These are phyloP conservation scores for Populus alba DNA, from an alignment of 345 rosid genomes.

Conservation along the genomic window DNA sequence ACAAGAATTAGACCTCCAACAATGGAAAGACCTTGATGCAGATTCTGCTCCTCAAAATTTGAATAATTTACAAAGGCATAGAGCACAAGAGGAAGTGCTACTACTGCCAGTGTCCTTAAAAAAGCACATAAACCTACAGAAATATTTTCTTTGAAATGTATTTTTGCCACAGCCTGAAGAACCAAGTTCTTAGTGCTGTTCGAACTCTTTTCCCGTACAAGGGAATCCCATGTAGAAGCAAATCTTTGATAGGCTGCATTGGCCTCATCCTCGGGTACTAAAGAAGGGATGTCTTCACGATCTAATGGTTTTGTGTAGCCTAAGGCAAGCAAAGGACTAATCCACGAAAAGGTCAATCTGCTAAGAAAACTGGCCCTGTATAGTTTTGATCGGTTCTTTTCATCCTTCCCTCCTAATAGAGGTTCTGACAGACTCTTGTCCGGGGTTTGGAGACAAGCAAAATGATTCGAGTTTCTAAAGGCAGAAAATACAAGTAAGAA, in stretches of 20 bases:
- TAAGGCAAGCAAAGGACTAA: slow-evolving; percentile 25
- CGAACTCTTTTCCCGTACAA: background rate
- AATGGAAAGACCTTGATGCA: slow-evolving; percentile 45
- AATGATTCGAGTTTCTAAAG: slow-evolving; percentile 35
- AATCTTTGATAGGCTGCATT: slow-evolving; percentile 19
- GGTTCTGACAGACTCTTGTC: slow-evolving; percentile 44
- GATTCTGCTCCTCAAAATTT: slow-evolving; percentile 28
- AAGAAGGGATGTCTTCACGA: slow-evolving; percentile 29
- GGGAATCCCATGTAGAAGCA: slow-evolving; percentile 7
- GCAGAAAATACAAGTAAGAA: slow-evolving; percentile 56
- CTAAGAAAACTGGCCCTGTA: slow-evolving; percentile 16
- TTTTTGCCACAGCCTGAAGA: slow-evolving; percentile 5
- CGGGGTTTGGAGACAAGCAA: slow-evolving; percentile 8
- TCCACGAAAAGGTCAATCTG: slow-evolving; percentile 32
- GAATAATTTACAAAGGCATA: slow-evolving; percentile 49
- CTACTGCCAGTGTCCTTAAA: slow-evolving; percentile 24
- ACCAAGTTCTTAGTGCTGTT: slow-evolving; percentile 6
- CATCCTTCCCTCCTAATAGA: slow-evolving; percentile 30
- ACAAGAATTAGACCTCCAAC: slow-evolving; percentile 43
- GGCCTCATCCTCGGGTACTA: slow-evolving; percentile 25
- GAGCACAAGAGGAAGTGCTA: slow-evolving; percentile 29
- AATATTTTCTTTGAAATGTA: slow-evolving; percentile 20
- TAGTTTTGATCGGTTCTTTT: slow-evolving; percentile 4
- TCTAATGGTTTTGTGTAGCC: slow-evolving; percentile 27
- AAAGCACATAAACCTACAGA: slow-evolving; percentile 21